A percentile compares a stretch with the other conserved stretches of the same genome.
Evolutionary conservation across 2,329 filamentous ascomycete species (phyloP).

Genomic region (Dothideomycetidae sp.): DNA sequence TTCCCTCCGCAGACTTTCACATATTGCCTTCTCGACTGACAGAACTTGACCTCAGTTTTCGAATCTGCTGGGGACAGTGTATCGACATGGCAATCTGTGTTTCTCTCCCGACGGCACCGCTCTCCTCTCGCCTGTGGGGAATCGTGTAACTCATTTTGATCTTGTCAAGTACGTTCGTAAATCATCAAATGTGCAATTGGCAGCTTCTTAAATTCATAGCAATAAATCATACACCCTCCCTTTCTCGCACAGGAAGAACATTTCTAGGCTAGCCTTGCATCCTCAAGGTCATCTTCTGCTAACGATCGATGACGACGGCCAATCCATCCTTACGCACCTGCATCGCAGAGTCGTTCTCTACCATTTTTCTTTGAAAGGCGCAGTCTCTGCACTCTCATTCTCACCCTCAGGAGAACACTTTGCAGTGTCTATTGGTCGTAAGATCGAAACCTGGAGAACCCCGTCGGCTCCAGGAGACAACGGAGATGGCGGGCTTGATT

Average conservation of each 20-base stretch:
- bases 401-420: constrained; percentile 86
- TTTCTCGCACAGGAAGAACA: constrained; percentile 90
- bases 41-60: constrained; percentile 57
- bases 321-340: constrained; percentile 84
- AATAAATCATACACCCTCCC: constrained; percentile 79
- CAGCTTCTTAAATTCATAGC: constrained; percentile 29
- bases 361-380: constrained; percentile 85
- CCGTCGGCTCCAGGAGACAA: constrained; percentile 66
- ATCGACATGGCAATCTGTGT: constrained; percentile 91
- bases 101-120: constrained; percentile 94
- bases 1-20: neutral
- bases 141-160: constrained; percentile 90
- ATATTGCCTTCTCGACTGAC: constrained; percentile 17
- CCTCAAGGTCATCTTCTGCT: constrained; percentile 85
- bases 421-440: constrained; percentile 71
- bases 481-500: constrained; percentile 71
- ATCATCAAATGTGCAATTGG: neutral
- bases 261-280: constrained; percentile 72
- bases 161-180: constrained; percentile 61
- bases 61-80: constrained; percentile 94
- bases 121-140: constrained; percentile 90
- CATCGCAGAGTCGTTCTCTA: constrained; percentile 75
- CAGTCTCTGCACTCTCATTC: constrained; percentile 72
- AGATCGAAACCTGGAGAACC: constrained; percentile 91
- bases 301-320: constrained; percentile 85